Base-by-base conservation (phyloP, 2,329 filamentous ascomycete genomes). In the Zasmidium angulare region DNA sequence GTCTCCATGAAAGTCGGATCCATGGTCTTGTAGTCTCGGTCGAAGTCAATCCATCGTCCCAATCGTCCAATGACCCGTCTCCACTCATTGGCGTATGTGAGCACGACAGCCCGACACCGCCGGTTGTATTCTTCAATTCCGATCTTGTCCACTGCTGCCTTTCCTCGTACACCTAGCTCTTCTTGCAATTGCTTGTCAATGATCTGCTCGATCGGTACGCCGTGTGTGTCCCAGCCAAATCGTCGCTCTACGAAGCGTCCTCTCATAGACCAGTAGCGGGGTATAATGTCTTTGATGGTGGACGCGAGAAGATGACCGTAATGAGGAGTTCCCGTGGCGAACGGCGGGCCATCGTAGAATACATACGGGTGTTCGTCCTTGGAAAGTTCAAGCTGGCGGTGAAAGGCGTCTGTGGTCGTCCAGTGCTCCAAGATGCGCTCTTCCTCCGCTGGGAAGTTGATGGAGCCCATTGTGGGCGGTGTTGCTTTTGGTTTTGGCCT, bases 11-110 rank as follows among this genome's bases (percentile, higher is more conserved):
- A 98, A 20, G 81, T 87, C n/a, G 88, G 83, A 74, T 98, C 89
- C 91, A 97, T 96, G 36, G 91, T 96, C 88, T 96, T 96, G 81
- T 96, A 97, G 75, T 97, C 91, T 69, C 96, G 95, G 76, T 98
- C 93, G 69, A 98, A 97, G 77, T 97, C 93, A 69, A 97, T 95
- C 93, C 93, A 98, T 59, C 93, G 88, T 58, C 93, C 93, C 46
- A 98, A 78, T 62, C 93, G 83, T 72, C 96, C 91, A 69, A 97
- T 89, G 23, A 91, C 96, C 63, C 86, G 79, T 69, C 91, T 86
- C 93, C 93, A 98, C 75, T 97, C 93, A 17, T 82, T 76, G 11
- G 91, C 86, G 74, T 89, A 97, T 70, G 90, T 86, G 91, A 97
- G 96, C 67, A 97, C 93, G 74, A 97, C 96, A 63, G 91, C 87